Evolutionary conservation across 2,329 filamentous ascomycete genomes (phyloP), one percentile per base, ranked within the genome.

Genomic region (Fusarium xyrophilum): DNA sequence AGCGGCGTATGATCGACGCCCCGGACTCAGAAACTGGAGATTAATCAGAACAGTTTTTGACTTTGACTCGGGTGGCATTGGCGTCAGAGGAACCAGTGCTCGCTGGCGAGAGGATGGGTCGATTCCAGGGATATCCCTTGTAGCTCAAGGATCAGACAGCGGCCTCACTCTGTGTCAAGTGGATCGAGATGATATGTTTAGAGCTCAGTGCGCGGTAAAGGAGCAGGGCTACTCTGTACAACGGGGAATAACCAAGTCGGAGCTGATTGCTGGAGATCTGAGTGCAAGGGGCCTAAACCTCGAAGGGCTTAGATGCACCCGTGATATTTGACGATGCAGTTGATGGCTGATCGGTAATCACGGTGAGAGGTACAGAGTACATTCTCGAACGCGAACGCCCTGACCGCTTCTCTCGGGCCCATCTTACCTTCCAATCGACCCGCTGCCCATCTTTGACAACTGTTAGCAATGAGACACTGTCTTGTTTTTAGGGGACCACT

Each of bases 1-100:
- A 25, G 46, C 30, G 60, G 67, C 73, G 72, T 70, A 67, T 71
- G 72, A 74, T 74, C 72, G 72, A 72, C 72, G 70, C 68, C 64
- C 72, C 68, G 63, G 67, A 69, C 69, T 69, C 47, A 55, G 63
- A 55, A 63, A 67, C 68, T 69, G 58, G 67, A 73, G 69, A 67
- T 69, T 54, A 39, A 53, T 53, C 46, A 53, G 32, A 52, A 42
- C 59, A 35, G 38, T 60, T 47, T 52, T 53, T 27, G 50, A 27
- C 21, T 44, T 46, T 32, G 38, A 25, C 46, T 36, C 32, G 51
- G 60, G 63, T 63, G 67, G 71, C 70, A 70, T 61, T 68, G 69
- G 67, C 58, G 55, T 39, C 61, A 63, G 63, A 68, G 67, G 61
- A 70, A 65, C 64, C 71, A 74, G 61, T 74, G 71, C 71, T 65